phyloP scores from a whole-genome alignment of 2,329 filamentous ascomycete genomes.

The Beauveria brongniartii region DNA sequence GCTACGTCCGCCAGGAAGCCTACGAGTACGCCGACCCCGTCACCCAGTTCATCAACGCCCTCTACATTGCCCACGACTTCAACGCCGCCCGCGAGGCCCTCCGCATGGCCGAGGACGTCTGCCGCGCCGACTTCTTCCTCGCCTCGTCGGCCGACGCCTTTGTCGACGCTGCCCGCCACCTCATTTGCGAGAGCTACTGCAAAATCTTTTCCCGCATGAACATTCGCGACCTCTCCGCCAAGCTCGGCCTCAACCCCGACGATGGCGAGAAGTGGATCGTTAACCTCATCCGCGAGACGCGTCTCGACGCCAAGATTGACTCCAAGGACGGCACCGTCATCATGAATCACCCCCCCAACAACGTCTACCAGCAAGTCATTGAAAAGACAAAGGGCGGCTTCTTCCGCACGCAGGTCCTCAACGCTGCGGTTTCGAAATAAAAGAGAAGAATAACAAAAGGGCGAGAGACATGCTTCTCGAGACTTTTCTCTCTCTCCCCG shows the following conservation, averaged over 20 bases:
- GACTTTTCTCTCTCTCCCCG: too few relatives aligned
- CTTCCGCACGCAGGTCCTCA: constrained; percentile 95
- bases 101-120: constrained; percentile 77
- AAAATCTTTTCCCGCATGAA: constrained; percentile 99
- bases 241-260: constrained; percentile 83
- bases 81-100: constrained; percentile 91
- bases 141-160: constrained; percentile 76
- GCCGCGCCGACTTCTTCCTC: constrained; percentile 94
- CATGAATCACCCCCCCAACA: constrained; percentile 99
- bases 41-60: constrained; percentile 90
- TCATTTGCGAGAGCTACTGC: constrained; percentile 99
- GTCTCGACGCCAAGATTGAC: constrained; percentile 98
- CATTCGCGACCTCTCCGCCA: constrained; percentile 89
- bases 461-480: background rate
- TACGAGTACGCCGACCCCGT: constrained; percentile 97
- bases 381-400: constrained; percentile 98
- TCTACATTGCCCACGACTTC: constrained; percentile 82
- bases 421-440: constrained; percentile 51
- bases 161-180: constrained; percentile 86
- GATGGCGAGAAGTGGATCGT: constrained; percentile 99
- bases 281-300: constrained; percentile 95
- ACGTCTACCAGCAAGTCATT: constrained; percentile 98
- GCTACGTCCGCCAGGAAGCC: constrained; percentile 91
- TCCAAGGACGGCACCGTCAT: constrained; percentile 97
- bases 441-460: background rate